Evolutionary conservation across 2,329 filamentous ascomycete genomes (phyloP).

Genomic region (Fusarium brachygibbosum): DNA sequence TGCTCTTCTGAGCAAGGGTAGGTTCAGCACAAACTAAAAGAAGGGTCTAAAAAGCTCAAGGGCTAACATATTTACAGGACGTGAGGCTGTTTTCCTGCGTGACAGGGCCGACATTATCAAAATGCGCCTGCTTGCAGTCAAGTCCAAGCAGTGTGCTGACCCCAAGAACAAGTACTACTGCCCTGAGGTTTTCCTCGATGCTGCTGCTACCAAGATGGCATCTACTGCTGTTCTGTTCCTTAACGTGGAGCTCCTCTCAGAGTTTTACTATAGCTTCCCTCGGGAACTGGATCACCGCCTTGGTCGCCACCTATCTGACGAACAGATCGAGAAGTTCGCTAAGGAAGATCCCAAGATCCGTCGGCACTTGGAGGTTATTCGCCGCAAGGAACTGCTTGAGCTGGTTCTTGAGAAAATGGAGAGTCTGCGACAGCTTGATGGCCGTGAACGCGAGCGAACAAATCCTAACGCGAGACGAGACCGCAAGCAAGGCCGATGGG

Average conservation of each 20-base stretch:
- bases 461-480: slow-evolving; percentile 44
- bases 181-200: slow-evolving; percentile 97
- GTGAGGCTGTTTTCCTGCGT: slow-evolving; percentile 93
- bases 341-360: slow-evolving; percentile 92
- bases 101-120: slow-evolving; percentile 91
- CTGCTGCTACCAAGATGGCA: slow-evolving; percentile 93
- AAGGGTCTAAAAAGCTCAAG: background rate
- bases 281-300: slow-evolving; percentile 90
- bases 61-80: slow-evolving; percentile 68
- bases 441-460: slow-evolving; percentile 71
- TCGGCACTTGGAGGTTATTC: slow-evolving; percentile 90
- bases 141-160: slow-evolving; percentile 88
- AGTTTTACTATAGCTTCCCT: slow-evolving; percentile 98
- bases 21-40: slow-evolving; percentile 40
- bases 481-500: slow-evolving; percentile 62
- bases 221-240: slow-evolving; percentile 96
- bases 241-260: slow-evolving; percentile 94
- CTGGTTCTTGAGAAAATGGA: slow-evolving; percentile 97
- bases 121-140: slow-evolving; percentile 88
- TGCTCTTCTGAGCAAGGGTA: slow-evolving; percentile 85
- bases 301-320: slow-evolving; percentile 81
- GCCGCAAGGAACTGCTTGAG: slow-evolving; percentile 91
- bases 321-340: slow-evolving; percentile 90
- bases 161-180: slow-evolving; percentile 96
- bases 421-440: slow-evolving; percentile 85